phyloP scores from a whole-genome alignment of 495 filamentous ascomycete species.

The Aspergillus bridgeri region DNA sequence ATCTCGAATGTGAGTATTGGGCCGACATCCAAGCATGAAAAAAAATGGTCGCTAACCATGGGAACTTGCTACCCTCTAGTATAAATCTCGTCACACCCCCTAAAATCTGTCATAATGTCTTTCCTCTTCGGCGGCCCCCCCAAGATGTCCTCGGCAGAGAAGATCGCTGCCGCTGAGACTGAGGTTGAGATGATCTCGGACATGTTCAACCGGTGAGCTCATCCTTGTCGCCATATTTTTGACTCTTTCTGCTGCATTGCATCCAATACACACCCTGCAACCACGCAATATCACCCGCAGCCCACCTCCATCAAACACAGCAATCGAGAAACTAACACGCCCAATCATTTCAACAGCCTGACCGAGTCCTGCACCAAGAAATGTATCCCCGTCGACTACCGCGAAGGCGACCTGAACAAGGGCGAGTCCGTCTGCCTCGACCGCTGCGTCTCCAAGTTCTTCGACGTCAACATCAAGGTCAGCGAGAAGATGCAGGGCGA shows the following conservation, averaged over 20 bases:
- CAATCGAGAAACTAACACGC: background rate
- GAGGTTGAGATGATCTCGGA: conserved; percentile 91
- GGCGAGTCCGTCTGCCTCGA: conserved; percentile 97
- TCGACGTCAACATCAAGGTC: conserved; percentile 96
- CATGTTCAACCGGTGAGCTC: conserved; percentile 85
- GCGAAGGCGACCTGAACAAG: conserved; percentile 94
- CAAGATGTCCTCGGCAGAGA: conserved; percentile 89
- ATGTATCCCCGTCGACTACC: conserved; percentile 87
- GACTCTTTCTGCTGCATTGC: background rate
- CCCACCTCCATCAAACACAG: background rate
- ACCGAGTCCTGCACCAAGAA: conserved; percentile 86
- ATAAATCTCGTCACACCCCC: background rate
- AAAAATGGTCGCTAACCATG: background rate
- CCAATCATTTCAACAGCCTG: conserved; percentile 50
- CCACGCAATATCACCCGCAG: background rate
- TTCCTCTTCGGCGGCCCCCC: conserved; percentile 85
- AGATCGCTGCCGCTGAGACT: conserved; percentile 89
- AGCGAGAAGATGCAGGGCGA: conserved; percentile 75
- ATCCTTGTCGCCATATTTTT: background rate
- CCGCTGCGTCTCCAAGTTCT: conserved; percentile 95
- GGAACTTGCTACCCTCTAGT: background rate
- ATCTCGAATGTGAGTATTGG: background rate
- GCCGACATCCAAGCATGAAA: background rate
- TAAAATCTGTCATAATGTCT: conserved; percentile 64
- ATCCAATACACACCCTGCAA: background rate